Evolutionary conservation across 2,329 filamentous ascomycete genomes (phyloP), one percentile per base, ranked within the genome.

Genomic region (Mariannaea elegans): DNA sequence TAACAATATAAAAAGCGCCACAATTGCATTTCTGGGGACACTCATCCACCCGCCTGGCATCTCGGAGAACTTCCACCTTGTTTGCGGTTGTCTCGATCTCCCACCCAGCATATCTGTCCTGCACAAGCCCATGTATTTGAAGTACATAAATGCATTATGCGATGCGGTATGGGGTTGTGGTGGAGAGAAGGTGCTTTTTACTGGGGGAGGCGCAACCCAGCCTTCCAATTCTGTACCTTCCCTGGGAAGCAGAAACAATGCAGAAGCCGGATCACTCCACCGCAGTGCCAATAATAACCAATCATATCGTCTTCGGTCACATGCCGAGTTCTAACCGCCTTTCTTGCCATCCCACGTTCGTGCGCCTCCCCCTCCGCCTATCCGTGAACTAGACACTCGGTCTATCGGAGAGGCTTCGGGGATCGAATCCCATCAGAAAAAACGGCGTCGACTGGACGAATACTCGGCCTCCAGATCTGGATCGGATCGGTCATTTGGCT

Each of bases 311-410:
- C 16, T 41, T 51, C 61, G 48, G 64, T 66, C 64, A 66, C 64
- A 66, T 66, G 64, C 62, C 62, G 54, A 63, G 29, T 56, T 32
- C 44, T 62, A 46, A 54, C 52, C 45, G 57, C 45, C 56, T 29
- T 16, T 32, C 36, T 56, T 44, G 47, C 57, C 52, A 55, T 57
- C 49, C 56, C 49, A 57, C 56, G 29, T 34, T 29, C 27, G 56
- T 32, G 38, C 6, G 38, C 42, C 36, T 49, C 41, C 13, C 44
- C 55, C 63, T 66, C 61, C 66, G 49, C 59, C 64, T 65, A 63
- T 63, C 54, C 51, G 57, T 16, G 59, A 44, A 57, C 51, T 62
- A 56, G 50, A 55, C 27, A 61, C 60, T 64, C 60, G 62, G 58
- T 53, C 48, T 59, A 63, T 65, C 63, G 54, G 63, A 59, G 56